Evolutionary conservation across 768 basidiomycete genomes (phyloP).

Genomic region (Paxillus ammoniavirescens): DNA sequence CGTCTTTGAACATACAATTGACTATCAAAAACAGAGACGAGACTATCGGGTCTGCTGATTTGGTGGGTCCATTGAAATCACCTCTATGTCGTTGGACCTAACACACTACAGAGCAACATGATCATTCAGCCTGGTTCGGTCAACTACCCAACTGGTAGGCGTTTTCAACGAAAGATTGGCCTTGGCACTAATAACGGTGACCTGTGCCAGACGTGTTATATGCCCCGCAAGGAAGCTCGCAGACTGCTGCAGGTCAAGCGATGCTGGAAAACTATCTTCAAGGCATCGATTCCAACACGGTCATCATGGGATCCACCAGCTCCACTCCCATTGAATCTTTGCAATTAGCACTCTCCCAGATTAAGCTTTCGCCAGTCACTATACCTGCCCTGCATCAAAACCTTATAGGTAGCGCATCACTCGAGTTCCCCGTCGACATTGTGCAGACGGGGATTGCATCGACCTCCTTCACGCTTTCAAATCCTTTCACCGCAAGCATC

Average conservation of each 20-base stretch:
- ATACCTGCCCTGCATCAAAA: slow-evolving; percentile 66
- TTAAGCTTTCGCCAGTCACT: slow-evolving; percentile 56
- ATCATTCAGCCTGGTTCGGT: slow-evolving; percentile 58
- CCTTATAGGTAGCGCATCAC: slow-evolving; percentile 52
- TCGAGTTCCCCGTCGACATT: slow-evolving; percentile 63
- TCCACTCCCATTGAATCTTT: slow-evolving; percentile 64
- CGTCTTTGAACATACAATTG: not conserved
- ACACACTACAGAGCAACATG: slow-evolving; percentile 42
- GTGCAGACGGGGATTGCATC: slow-evolving; percentile 57
- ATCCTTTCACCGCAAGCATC: slow-evolving; percentile 74
- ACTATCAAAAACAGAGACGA: slow-evolving; percentile 38
- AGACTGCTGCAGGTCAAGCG: slow-evolving; percentile 47
- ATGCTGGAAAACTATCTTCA: slow-evolving; percentile 71
- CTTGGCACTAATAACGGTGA: slow-evolving; percentile 3
- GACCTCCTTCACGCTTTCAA: slow-evolving; percentile 55
- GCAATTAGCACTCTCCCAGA: slow-evolving; percentile 57
- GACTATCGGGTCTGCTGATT: slow-evolving; percentile 56
- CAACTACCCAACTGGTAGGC: slow-evolving; percentile 53
- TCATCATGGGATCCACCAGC: slow-evolving; percentile 51
- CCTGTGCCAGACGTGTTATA: slow-evolving; percentile 51
- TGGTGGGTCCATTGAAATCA: slow-evolving; percentile 35
- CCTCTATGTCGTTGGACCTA: not conserved
- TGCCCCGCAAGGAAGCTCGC: slow-evolving; percentile 52
- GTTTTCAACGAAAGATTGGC: not conserved
- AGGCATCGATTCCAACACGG: slow-evolving; percentile 53